Evolutionary conservation across 2,329 filamentous ascomycete species (phyloP).

Genomic region (Ceratocystis cacaofunesta): DNA sequence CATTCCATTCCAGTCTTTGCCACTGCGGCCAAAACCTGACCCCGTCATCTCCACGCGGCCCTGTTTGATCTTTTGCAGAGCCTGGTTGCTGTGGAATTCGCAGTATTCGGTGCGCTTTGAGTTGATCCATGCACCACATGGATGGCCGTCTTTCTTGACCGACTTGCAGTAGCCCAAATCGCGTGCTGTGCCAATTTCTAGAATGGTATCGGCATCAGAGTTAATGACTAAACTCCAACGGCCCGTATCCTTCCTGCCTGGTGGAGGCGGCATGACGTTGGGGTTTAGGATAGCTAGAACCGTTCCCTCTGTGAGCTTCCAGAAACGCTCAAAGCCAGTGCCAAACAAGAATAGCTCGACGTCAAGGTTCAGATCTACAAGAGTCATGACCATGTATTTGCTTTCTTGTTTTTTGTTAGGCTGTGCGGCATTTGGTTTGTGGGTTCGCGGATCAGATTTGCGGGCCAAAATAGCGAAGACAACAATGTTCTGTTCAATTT

Average conservation of each 20-base stretch:
- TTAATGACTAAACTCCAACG: conserved; percentile 75
- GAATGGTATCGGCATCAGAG: conserved; percentile 72
- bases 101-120: conserved; percentile 77
- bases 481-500: conserved; percentile 75
- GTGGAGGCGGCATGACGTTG: conserved; percentile 72
- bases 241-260: conserved; percentile 59
- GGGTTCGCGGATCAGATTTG: conserved; percentile 64
- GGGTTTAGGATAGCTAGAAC: conserved; percentile 87
- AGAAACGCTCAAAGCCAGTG: conserved; percentile 79
- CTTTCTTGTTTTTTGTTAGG: conserved; percentile 29
- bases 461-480: conserved; percentile 76
- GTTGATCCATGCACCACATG: conserved; percentile 77
- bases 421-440: conserved; percentile 29
- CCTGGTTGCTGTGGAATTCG: conserved; percentile 78
- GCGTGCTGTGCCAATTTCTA: conserved; percentile 72
- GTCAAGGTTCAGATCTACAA: conserved; percentile 82
- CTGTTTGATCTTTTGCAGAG: conserved; percentile 46
- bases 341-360: conserved; percentile 87
- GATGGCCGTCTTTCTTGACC: conserved; percentile 66
- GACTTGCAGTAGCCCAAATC: conserved; percentile 83
- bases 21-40: conserved; percentile 34
- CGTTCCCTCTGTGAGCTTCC: conserved; percentile 85
- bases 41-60: conserved; percentile 66
- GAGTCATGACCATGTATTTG: conserved; percentile 84
- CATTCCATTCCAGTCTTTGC: conserved; percentile 23